Evolutionary conservation across 306 rosid species (phyloP), one percentile per base, ranked within the genome.

Genomic region (Trichosanthes cucumerina): DNA sequence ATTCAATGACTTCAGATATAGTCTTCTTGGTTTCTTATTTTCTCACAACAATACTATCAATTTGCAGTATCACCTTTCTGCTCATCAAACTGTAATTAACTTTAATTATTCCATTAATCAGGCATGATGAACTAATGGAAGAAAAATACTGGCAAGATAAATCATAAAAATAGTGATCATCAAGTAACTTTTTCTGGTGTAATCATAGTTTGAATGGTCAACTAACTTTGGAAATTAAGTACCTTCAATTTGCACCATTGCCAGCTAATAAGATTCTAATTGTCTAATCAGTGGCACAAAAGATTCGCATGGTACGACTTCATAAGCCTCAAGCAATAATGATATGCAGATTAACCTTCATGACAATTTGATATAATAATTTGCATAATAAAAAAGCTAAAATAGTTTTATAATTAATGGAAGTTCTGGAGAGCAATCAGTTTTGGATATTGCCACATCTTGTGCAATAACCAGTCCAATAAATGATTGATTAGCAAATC

Each of bases 191-290:
- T 74, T 74, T 33, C 7, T 28, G 21, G 58, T 47, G 54, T 6
- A 28, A 49, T 73, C 59, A 73, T 73, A 28, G 24, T 73, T 49
- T 46, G 18, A 73, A 26, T 73, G 26, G 59, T 49, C 78, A 74
- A 74, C 31, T 52, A 74, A 50, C 2, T 47, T 8, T 49, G 44
- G 39, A 71, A 74, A 33, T 26, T 73, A 47, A 31, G 53, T 28
- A 26, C 77, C 58, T 52, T 49, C 41, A 26, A 72, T 47, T 24
- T 46, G 38, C 58, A 72, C 9, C 4, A 72, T 52, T 50, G 78
- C 62, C 78, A 74, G 5, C 78, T 33, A 74, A 18, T 33, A 34
- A 74, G 63, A 74, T 74, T 74, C 78, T 52, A 50, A 19, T 33
- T 52, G 78, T 50, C 77, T 26, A 43, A 47, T 47, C 23, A 47